A percentile compares a stretch with the other conserved stretches of the same genome.
Evolutionary conservation across 441 rosid species (phyloP).

Genomic region (Metrosideros polymorpha): DNA sequence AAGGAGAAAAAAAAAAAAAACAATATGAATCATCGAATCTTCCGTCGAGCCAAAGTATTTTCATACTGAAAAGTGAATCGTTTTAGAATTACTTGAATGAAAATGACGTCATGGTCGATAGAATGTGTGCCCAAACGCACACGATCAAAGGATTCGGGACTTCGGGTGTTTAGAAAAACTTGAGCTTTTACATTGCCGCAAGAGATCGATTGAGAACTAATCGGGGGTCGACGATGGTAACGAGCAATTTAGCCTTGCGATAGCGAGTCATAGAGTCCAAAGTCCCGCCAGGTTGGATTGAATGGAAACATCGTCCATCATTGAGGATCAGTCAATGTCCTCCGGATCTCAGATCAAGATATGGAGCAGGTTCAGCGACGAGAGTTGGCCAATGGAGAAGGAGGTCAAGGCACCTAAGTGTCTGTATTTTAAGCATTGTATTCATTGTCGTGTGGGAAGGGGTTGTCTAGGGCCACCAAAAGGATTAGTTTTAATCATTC

Average conservation of each 20-base stretch:
- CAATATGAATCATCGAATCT: neutral
- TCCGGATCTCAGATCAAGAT: neutral
- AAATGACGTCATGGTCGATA: neutral
- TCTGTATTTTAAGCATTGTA: neutral
- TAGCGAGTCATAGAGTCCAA: neutral
- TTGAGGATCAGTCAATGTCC: neutral
- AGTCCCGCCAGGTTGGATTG: neutral
- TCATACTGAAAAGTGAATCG: neutral
- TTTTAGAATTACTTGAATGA: neutral
- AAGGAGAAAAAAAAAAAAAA: neutral
- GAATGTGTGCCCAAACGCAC: neutral
- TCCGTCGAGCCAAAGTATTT: neutral
- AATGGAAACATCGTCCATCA: neutral
- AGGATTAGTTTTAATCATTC: neutral
- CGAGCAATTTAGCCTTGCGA: neutral
- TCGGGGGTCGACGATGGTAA: neutral
- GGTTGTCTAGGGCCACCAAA: neutral
- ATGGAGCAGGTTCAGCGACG: neutral
- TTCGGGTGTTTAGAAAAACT: fast-evolving
- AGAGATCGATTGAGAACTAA: neutral
- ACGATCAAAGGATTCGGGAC: neutral
- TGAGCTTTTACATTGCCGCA: neutral
- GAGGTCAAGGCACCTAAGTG: neutral
- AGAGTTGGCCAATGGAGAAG: neutral
- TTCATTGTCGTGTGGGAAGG: neutral